Percentiles rank a stretch among this genome's conserved stretches.
Evolutionary conservation across 2,329 filamentous ascomycete species (phyloP).

Genomic region (Coniochaeta hoffmannii): DNA sequence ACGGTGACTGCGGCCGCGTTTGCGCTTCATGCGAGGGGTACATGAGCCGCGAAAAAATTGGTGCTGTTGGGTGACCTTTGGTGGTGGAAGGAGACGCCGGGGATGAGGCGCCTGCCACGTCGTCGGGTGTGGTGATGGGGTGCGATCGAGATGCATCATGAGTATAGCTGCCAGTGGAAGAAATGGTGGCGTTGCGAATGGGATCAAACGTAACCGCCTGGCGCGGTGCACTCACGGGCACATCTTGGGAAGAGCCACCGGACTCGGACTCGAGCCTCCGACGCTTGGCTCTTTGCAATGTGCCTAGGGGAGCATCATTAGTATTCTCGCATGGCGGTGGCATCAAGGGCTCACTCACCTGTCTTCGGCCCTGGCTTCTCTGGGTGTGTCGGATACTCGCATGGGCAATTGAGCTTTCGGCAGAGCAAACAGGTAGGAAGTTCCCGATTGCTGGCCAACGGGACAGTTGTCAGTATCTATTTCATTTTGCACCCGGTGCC

Average conservation of each 20-base stretch:
- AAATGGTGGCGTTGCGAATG: background rate
- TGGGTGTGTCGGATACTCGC: conserved; percentile 17
- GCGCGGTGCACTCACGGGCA: background rate
- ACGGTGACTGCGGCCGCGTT: conserved; percentile 10
- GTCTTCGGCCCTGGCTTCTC: conserved; percentile 22
- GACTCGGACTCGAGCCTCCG: background rate
- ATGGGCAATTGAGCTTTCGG: conserved; percentile 11
- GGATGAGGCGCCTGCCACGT: background rate
- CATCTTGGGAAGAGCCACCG: background rate
- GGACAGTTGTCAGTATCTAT: too few species aligned
- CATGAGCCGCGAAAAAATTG: conserved; percentile 12
- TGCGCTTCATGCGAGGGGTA: conserved; percentile 12
- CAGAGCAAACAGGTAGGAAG: conserved; percentile 16
- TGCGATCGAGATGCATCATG: background rate
- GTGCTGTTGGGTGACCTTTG: conserved; percentile 1
- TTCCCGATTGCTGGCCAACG: conserved; percentile 15
- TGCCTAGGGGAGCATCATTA: background rate
- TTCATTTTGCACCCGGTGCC: too few species aligned
- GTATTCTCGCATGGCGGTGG: background rate
- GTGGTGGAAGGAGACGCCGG: background rate
- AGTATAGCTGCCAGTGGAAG: background rate
- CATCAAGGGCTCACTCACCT: conserved; percentile 9
- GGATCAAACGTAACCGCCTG: background rate
- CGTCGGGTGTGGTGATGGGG: background rate
- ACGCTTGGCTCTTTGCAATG: conserved; percentile 7